These are phyloP conservation scores for Phaffomyces antillensis DNA, from an alignment of 805 yeast genomes.

Conservation along the genomic window DNA sequence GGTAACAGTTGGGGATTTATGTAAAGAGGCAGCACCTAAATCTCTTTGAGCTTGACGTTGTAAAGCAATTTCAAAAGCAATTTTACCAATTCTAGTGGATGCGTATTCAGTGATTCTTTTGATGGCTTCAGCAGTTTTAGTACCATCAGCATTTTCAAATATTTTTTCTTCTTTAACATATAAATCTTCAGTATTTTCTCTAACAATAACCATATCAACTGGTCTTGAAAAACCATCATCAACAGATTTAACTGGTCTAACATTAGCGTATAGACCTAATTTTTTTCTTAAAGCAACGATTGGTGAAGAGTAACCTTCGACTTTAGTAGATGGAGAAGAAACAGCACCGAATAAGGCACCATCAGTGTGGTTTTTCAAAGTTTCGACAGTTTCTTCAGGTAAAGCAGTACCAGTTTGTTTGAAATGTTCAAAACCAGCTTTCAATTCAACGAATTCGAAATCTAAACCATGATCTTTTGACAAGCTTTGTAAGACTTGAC, in stretches of 20 bases:
- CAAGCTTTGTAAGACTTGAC: slow-evolving; percentile 74
- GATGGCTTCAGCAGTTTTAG: slow-evolving; percentile 92
- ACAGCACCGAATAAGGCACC: slow-evolving; percentile 99
- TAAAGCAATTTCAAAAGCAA: slow-evolving; percentile 88
- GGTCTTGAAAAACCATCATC: slow-evolving; percentile 70
- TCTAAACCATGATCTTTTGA: slow-evolving; percentile 68
- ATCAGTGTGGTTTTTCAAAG: slow-evolving; percentile 75
- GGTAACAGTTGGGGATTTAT: slow-evolving; percentile 59
- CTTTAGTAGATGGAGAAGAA: slow-evolving; percentile 88
- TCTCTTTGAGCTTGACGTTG: slow-evolving; percentile 80
- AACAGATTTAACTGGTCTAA: slow-evolving; percentile 95
- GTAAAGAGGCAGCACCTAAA: slow-evolving; percentile 47
- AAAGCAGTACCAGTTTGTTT: slow-evolving; percentile 92
- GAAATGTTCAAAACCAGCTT: slow-evolving; percentile 94
- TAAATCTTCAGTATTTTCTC: slow-evolving; percentile 97
- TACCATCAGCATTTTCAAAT: slow-evolving; percentile 70
- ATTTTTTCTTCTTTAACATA: slow-evolving; percentile 90
- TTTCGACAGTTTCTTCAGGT: slow-evolving; percentile 84
- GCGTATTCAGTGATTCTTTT: slow-evolving; percentile 92
- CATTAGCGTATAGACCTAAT: slow-evolving; percentile 91
- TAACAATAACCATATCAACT: slow-evolving; percentile 94
- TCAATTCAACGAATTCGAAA: slow-evolving; percentile 80
- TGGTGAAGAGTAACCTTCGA: slow-evolving; percentile 95
- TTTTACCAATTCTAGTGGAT: slow-evolving; percentile 75
- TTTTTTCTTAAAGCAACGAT: slow-evolving; percentile 97